Base-by-base conservation (phyloP, 805 yeast genomes). In the Priceomyces medius region DNA sequence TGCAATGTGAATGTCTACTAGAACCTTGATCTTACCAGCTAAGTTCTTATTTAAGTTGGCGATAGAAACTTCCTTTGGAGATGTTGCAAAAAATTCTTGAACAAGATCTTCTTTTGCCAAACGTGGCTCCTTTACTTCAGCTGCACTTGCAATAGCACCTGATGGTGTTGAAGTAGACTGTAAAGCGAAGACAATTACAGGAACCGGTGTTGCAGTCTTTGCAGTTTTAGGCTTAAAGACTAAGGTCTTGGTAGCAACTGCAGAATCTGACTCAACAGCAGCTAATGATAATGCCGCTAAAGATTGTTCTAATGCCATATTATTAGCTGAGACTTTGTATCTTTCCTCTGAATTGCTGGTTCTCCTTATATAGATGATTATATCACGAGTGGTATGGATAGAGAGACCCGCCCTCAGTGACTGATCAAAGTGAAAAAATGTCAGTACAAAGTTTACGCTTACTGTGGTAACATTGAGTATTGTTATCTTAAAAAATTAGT, bases 171-270 rank as follows among this genome's bases (percentile, higher is more conserved):
- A 70, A 4, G 95, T 85, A 2, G 81, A 54, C 24, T 77, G 77
- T 44, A 83, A 73, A 6, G 96, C 96, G 55, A 88, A 75, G 23
- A 88, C 87, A 40, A 88, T 77, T 21, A 88, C 76, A 31, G 97
- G 96, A 31, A 85, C 80, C 20, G 93, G 85, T 14, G 77, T 63
- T 38, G 86, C 88, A 36, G 88, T 68, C 59, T 88, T 88, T 27
- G 95, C 83, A 36, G 96, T 87, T 68, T 88, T 88, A 54, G 96
- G 96, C 68, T 88, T 88, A 78, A 88, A 88, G 20, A 88, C 89
- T 47, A 88, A 71, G 3, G 90, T 77, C 64, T 88, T 88, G 47
- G 87, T 76, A 20, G 81, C 69, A 20, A 69, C 47, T 2, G 84
- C 73, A 28, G 73, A 68, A 35, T 73, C 82, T 36, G 76, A 62